Conservation (phyloP, 805 yeast genomes). For the Suhomyces sp. region DNA sequence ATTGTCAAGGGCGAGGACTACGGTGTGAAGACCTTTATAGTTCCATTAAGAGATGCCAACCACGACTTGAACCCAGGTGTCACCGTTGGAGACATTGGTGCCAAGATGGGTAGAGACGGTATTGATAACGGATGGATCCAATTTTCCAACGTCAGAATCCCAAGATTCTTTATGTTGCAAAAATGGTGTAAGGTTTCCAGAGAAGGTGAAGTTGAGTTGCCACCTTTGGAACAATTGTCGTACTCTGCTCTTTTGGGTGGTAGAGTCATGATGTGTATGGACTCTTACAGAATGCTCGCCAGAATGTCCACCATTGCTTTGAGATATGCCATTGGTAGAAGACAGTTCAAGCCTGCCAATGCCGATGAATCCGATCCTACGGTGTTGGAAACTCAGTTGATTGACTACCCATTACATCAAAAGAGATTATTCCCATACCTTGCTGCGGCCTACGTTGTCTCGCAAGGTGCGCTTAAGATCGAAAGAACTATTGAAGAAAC, state of each 20-base stretch:
- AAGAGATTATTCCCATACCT: constrained; percentile 43
- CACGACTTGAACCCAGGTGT: constrained; percentile 44
- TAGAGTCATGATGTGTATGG: constrained; percentile 44
- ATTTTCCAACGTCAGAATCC: constrained; percentile 41
- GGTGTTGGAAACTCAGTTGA: constrained; percentile 36
- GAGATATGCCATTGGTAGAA: constrained; percentile 45
- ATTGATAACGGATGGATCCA: constrained; percentile 50
- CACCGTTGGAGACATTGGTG: constrained; percentile 45
- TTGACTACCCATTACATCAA: constrained; percentile 46
- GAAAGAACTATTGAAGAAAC: constrained; percentile 31
- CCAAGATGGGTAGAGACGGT: constrained; percentile 50
- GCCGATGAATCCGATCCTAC: constrained; percentile 14
- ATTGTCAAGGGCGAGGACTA: constrained; percentile 43
- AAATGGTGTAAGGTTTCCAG: constrained; percentile 40
- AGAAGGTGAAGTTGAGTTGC: constrained; percentile 39
- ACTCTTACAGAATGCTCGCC: constrained; percentile 42
- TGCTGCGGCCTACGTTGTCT: constrained; percentile 38
- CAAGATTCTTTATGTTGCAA: constrained; percentile 46
- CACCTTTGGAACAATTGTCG: constrained; percentile 45
- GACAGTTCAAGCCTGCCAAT: constrained; percentile 40
- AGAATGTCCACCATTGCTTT: constrained; percentile 42
- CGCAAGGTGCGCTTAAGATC: constrained; percentile 38
- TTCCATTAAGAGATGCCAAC: constrained; percentile 43
- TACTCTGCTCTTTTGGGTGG: constrained; percentile 45
- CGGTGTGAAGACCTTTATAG: constrained; percentile 46